Percentiles rank a stretch among this genome's conserved stretches.
These are phyloP conservation scores for Hanseniaspora gamundiae DNA, from an alignment of 1,139 yeast species.

Conservation along the genomic window DNA sequence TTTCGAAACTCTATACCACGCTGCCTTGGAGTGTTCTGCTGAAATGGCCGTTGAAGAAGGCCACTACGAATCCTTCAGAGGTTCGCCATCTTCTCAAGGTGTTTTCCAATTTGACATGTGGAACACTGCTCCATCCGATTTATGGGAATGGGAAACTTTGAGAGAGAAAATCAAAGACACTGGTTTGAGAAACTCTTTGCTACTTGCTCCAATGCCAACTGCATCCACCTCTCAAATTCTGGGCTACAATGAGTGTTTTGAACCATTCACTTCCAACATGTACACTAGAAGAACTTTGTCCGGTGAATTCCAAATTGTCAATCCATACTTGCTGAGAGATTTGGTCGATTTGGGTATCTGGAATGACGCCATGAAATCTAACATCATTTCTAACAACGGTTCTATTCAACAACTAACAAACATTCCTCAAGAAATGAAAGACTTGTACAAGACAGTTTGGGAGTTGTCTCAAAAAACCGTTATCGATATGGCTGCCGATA, in stretches of 20 bases:
- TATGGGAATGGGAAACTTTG: conserved; percentile 57
- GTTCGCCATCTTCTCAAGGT: conserved; percentile 80
- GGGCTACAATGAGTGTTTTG: conserved; percentile 85
- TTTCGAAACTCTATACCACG: conserved; percentile 84
- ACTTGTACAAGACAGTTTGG: conserved; percentile 89
- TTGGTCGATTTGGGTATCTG: conserved; percentile 75
- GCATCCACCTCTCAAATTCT: conserved; percentile 87
- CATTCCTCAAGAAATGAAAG: conserved; percentile 68
- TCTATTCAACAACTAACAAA: conserved; percentile 69
- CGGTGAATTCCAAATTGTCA: conserved; percentile 83
- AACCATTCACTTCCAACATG: conserved; percentile 81
- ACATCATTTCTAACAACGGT: conserved; percentile 70
- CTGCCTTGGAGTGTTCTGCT: conserved; percentile 66
- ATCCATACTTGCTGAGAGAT: conserved; percentile 71
- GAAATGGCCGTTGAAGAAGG: conserved; percentile 62
- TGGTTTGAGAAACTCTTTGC: conserved; percentile 71
- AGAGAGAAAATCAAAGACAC: conserved; percentile 45
- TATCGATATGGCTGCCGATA: conserved; percentile 91
- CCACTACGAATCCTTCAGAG: conserved; percentile 53
- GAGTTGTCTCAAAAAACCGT: conserved; percentile 82
- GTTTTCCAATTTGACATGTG: conserved; percentile 69
- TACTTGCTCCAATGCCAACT: conserved; percentile 92
- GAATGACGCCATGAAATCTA: conserved; percentile 71
- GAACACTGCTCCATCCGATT: conserved; percentile 57
- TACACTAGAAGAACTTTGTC: conserved; percentile 78